phyloP scores from a whole-genome alignment of 495 filamentous ascomycete genomes.

The Parathielavia appendiculata region DNA sequence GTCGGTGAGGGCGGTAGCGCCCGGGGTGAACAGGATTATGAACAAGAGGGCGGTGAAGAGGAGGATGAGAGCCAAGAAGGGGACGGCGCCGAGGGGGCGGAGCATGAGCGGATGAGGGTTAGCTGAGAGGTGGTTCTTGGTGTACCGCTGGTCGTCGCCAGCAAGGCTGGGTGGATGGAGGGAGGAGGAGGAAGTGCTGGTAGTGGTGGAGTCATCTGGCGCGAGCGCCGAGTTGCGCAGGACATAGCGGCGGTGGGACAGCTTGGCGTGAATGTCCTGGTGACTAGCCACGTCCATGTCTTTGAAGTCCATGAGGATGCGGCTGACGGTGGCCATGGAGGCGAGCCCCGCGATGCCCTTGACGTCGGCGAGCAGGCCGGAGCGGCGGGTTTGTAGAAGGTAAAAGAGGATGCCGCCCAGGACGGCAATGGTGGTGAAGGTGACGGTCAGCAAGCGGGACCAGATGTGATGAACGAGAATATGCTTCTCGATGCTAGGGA shows the following conservation, averaged over 20 bases:
- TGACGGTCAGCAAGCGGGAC: slow-evolving; percentile 54
- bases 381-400: slow-evolving; percentile 53
- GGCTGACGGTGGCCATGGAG: slow-evolving; percentile 64
- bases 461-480: slow-evolving; percentile 54
- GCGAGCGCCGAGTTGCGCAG: slow-evolving; percentile 62
- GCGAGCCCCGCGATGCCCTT: slow-evolving; percentile 70
- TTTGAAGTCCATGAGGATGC: slow-evolving; percentile 70
- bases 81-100: slow-evolving; percentile 52
- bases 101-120: slow-evolving; percentile 69
- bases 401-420: slow-evolving; percentile 55
- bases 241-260: slow-evolving; percentile 60
- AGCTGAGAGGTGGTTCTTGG: slow-evolving; percentile 38
- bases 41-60: slow-evolving; percentile 51
- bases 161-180: slow-evolving; percentile 7
- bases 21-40: slow-evolving; percentile 52
- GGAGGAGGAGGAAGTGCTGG: background rate
- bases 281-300: slow-evolving; percentile 62
- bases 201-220: slow-evolving; percentile 37
- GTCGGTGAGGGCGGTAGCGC: slow-evolving; percentile 47
- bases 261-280: slow-evolving; percentile 59
- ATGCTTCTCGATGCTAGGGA: slow-evolving; percentile 38
- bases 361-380: slow-evolving; percentile 62
- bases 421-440: slow-evolving; percentile 49
- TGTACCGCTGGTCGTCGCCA: slow-evolving; percentile 35
- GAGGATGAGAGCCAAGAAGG: slow-evolving; percentile 47